Evolutionary conservation across 306 rosid species (phyloP).

Genomic region (Elaeagnus macrophylla): DNA sequence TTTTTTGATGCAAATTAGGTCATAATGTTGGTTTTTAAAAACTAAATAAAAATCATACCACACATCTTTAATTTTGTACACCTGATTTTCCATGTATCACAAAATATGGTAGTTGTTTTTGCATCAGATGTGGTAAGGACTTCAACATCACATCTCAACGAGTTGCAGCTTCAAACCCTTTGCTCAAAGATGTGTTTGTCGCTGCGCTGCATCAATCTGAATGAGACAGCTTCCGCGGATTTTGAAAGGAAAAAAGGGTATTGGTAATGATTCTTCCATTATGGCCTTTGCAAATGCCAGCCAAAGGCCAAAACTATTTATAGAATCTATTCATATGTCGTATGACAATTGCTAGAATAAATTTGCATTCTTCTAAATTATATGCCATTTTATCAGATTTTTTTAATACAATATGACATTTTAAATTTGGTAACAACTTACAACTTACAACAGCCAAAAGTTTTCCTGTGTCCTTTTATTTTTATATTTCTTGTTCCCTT

Average conservation of each 20-base stretch:
- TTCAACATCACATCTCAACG: slow-evolving; percentile 74
- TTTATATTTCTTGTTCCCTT: background rate
- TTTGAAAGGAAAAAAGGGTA: background rate
- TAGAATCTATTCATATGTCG: slow-evolving; percentile 1
- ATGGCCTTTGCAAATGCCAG: slow-evolving; percentile 8
- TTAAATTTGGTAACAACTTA: background rate
- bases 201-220: slow-evolving; percentile 42
- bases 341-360: slow-evolving; percentile 2
- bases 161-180: slow-evolving; percentile 85
- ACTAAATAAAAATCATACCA: slow-evolving; percentile 6
- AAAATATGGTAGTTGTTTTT: slow-evolving; percentile 27
- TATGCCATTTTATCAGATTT: background rate
- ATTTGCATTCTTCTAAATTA: background rate
- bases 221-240: slow-evolving; percentile 30
- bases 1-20: background rate
- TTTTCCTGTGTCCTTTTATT: too few relatives aligned
- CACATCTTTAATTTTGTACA: slow-evolving; percentile 9
- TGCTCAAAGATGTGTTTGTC: slow-evolving; percentile 62
- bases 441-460: background rate
- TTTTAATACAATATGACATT: too few relatives aligned
- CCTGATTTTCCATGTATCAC: background rate
- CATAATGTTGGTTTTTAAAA: background rate
- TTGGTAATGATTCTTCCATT: background rate
- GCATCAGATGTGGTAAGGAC: slow-evolving; percentile 77
- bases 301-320: slow-evolving; percentile 11